Evolutionary conservation across 495 filamentous ascomycete genomes (phyloP).

Genomic region (Xylaria acuta): DNA sequence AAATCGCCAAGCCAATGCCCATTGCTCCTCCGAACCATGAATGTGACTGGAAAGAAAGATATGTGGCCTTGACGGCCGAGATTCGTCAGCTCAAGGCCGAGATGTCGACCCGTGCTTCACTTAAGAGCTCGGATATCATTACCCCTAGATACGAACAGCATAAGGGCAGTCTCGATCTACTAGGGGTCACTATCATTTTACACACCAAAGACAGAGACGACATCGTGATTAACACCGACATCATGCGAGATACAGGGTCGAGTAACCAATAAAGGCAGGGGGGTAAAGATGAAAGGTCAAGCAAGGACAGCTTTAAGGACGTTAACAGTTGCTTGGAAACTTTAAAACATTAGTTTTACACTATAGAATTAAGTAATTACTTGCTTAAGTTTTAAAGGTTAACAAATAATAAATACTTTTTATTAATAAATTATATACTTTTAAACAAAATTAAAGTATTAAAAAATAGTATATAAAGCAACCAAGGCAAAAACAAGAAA

Average conservation of each 20-base stretch:
- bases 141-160: slow-evolving; percentile 17
- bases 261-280: background rate
- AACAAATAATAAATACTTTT: background rate
- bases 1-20: slow-evolving; percentile 30
- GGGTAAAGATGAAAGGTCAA: background rate
- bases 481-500: too few species aligned
- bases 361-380: background rate
- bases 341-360: background rate
- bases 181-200: slow-evolving; percentile 53
- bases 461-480: too few species aligned
- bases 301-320: background rate
- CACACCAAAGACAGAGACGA: slow-evolving; percentile 54
- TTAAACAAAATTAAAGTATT: background rate
- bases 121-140: slow-evolving; percentile 23
- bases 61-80: slow-evolving; percentile 38
- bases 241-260: slow-evolving; percentile 18
- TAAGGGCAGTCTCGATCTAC: slow-evolving; percentile 45
- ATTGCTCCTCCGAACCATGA: slow-evolving; percentile 39
- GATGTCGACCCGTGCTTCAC: slow-evolving; percentile 29
- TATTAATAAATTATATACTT: background rate
- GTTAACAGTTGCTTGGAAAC: background rate
- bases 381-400: background rate
- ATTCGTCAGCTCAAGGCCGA: slow-evolving; percentile 40
- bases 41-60: slow-evolving; percentile 44
- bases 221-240: slow-evolving; percentile 52